Evolutionary conservation across 2,329 filamentous ascomycete species (phyloP).

Genomic region (Tympanopsis confertula): DNA sequence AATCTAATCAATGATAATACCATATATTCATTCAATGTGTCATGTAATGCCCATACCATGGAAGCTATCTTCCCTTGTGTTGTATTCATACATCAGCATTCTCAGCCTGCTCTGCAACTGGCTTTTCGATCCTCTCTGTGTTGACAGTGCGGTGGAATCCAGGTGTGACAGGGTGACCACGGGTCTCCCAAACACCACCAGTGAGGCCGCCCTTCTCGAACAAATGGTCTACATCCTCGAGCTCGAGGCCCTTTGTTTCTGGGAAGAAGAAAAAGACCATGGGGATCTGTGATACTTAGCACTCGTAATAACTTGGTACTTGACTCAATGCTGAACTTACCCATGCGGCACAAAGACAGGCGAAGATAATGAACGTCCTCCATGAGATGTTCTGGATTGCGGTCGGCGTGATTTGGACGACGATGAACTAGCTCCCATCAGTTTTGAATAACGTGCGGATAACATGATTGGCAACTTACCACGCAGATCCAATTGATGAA

Average conservation of each 20-base stretch:
- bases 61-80: no score
- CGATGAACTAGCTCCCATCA: conserved; percentile 9
- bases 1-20: no score
- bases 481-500: conserved; percentile 6
- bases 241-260: conserved; percentile 27
- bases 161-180: no score
- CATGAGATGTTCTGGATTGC: not conserved
- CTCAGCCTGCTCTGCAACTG: no score
- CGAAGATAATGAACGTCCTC: conserved; percentile 1
- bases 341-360: conserved; percentile 1
- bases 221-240: conserved; percentile 31
- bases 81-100: no score
- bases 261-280: conserved; percentile 28
- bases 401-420: not conserved
- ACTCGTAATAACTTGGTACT: not conserved
- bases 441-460: conserved; percentile 8
- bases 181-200: conserved; percentile 22
- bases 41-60: no score
- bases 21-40: no score
- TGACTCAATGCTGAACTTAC: conserved; percentile 8
- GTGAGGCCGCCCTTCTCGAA: conserved; percentile 22
- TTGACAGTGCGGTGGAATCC: no score
- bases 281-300: conserved; percentile 10
- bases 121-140: no score
- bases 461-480: conserved; percentile 3